Percentiles rank a stretch among this genome's conserved stretches.
Evolutionary conservation across 495 filamentous ascomycete species (phyloP).

Genomic region (Penicillium paradoxum): DNA sequence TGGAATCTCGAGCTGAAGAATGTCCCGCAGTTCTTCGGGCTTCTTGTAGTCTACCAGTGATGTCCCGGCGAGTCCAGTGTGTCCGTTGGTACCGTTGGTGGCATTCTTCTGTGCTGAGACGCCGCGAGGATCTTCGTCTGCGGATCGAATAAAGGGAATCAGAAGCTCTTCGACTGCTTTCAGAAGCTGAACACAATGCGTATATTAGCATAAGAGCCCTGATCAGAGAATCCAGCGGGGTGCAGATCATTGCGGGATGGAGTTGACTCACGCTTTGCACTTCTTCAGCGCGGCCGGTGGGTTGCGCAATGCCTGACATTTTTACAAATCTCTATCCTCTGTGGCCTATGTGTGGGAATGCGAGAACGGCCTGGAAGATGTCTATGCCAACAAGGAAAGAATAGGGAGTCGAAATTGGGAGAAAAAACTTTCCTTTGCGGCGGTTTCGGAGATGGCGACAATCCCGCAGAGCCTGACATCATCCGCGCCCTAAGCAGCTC

Average conservation of each 20-base stretch:
- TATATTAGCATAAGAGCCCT: neutral
- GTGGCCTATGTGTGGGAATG: neutral
- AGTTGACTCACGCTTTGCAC: slow-evolving; percentile 39
- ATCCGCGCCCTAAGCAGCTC: slow-evolving; percentile 2
- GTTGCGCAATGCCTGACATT: slow-evolving; percentile 24
- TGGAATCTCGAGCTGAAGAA: slow-evolving; percentile 64
- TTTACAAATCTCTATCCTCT: slow-evolving; percentile 1
- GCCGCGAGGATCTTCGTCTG: slow-evolving; percentile 57
- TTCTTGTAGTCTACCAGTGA: slow-evolving; percentile 64
- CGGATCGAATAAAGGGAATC: slow-evolving; percentile 70
- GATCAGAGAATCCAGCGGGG: neutral
- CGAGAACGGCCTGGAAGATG: neutral
- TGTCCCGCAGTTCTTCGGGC: slow-evolving; percentile 61
- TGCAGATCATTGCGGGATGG: slow-evolving; percentile 3
- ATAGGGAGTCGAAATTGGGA: neutral
- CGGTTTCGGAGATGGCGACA: slow-evolving; percentile 29
- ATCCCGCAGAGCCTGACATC: slow-evolving; percentile 29
- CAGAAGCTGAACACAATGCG: slow-evolving; percentile 53
- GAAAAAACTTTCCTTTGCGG: slow-evolving; percentile 22
- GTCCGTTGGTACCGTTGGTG: slow-evolving; percentile 41
- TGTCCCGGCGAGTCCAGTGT: slow-evolving; percentile 45
- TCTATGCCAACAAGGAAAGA: neutral
- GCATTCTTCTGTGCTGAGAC: slow-evolving; percentile 41
- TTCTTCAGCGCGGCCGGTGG: slow-evolving; percentile 36
- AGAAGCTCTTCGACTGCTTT: slow-evolving; percentile 68